These are phyloP conservation scores for Paramecium sexaurelia DNA, from an alignment of 73 alveolate genomes.

Conservation along the genomic window DNA sequence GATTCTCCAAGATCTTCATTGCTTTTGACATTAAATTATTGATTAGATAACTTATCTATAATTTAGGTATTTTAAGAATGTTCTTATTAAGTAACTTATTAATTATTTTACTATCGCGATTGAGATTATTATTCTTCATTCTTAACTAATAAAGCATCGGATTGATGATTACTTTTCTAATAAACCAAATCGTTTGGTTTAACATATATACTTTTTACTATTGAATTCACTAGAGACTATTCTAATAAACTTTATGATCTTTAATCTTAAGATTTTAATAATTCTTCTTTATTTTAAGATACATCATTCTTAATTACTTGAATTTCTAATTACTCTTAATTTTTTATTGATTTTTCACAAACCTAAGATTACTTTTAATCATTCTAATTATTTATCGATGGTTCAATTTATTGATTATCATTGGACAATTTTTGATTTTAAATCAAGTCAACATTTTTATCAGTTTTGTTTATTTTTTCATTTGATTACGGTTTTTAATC, in stretches of 20 bases:
- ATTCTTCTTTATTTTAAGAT: not conserved
- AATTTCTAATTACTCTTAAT: not conserved
- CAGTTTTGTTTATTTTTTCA: not conserved
- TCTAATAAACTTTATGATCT: not conserved
- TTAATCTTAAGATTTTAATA: not conserved
- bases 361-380: not conserved
- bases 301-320: not conserved
- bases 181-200: not conserved
- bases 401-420: not conserved
- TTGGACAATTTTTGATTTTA: no score
- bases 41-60: not conserved
- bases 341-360: not conserved
- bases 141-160: not conserved
- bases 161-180: not conserved
- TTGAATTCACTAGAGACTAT: not conserved
- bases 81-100: not conserved
- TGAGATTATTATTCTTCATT: not conserved
- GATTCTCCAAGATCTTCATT: not conserved
- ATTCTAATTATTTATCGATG: not conserved
- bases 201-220: not conserved
- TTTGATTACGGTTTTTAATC: not conserved
- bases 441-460: no score
- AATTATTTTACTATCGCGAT: not conserved
- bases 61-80: not conserved
- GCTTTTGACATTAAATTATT: not conserved